Percentiles rank a stretch among this genome's conserved stretches.
Conservation (phyloP, 1,139 yeast species). For the Protomyces inundatus region DNA sequence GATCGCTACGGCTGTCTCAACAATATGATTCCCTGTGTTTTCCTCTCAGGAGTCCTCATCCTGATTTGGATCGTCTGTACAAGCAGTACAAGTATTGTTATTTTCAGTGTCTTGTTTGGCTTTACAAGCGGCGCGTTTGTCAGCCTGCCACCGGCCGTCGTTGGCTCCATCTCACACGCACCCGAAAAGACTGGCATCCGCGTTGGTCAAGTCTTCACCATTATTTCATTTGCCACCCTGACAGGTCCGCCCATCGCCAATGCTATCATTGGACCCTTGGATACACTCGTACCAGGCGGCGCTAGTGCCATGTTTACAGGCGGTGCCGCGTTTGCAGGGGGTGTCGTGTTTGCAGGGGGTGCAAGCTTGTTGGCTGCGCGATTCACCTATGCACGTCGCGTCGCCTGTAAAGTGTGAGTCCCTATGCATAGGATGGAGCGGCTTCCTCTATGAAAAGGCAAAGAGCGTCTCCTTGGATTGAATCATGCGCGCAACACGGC, state of each 20-base stretch:
- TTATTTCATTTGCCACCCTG: constrained; percentile 47
- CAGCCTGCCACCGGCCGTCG: constrained; percentile 44
- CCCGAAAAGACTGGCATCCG: constrained; percentile 49
- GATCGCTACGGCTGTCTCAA: constrained; percentile 48
- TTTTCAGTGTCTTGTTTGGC: constrained; percentile 49
- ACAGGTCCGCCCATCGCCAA: constrained; percentile 54
- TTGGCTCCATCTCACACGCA: constrained; percentile 51
- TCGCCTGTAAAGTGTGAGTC: background rate
- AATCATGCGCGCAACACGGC: constrained; percentile 47
- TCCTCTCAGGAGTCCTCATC: constrained; percentile 35
- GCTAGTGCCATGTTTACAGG: background rate
- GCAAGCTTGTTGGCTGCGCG: background rate
- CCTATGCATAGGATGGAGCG: too few species aligned
- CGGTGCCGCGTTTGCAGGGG: background rate
- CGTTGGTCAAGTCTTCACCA: constrained; percentile 54
- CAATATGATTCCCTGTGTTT: constrained; percentile 39
- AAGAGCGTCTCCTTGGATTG: constrained; percentile 33
- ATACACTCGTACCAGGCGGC: background rate
- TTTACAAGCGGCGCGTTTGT: constrained; percentile 46
- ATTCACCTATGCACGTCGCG: background rate
- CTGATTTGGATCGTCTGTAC: constrained; percentile 36
- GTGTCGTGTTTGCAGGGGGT: background rate
- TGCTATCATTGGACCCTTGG: constrained; percentile 37
- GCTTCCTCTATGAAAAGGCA: constrained; percentile 30
- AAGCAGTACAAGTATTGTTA: constrained; percentile 34